Evolutionary conservation across 345 rosid species (phyloP).

Genomic region (Gynandropsis gynandra): DNA sequence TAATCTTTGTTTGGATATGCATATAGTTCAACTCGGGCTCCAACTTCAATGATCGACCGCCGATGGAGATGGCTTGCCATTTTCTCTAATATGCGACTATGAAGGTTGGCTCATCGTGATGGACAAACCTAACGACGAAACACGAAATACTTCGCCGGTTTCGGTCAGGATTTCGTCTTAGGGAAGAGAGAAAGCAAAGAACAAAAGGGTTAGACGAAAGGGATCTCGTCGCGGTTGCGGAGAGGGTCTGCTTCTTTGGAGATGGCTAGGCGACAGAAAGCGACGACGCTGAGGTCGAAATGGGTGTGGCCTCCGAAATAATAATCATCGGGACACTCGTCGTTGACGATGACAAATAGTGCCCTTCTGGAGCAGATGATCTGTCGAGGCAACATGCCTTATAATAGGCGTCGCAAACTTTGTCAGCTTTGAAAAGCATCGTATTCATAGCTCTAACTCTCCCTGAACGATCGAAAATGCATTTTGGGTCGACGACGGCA

Average conservation of each 20-base stretch:
- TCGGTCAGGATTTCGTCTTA: too few species aligned
- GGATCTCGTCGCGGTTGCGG: conserved; percentile 76
- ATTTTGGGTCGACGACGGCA: too few species aligned
- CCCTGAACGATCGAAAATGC: too few species aligned
- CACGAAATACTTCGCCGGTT: too few species aligned
- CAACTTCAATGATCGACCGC: too few species aligned
- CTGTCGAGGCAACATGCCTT: conserved; percentile 72
- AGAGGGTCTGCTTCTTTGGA: conserved; percentile 62
- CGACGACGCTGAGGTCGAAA: conserved; percentile 94
- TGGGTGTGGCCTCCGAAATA: conserved; percentile 60
- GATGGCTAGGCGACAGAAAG: conserved; percentile 84
- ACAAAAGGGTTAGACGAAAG: conserved; percentile 61
- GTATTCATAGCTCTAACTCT: conserved; percentile 96
- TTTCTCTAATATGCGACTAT: too few species aligned
- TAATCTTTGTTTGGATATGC: too few species aligned
- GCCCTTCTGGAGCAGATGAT: conserved; percentile 80
- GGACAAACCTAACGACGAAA: too few species aligned
- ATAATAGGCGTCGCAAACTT: conserved; percentile 93
- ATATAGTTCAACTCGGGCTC: too few species aligned
- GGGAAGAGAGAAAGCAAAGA: too few species aligned
- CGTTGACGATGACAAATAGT: conserved; percentile 80
- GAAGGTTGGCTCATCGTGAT: too few species aligned
- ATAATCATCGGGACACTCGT: conserved; percentile 89
- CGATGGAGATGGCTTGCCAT: too few species aligned
- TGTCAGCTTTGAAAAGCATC: conserved; percentile 74